Evolutionary conservation across 176 grass and related monocot species (phyloP).

Genomic region (Rhynchospora tenuis): DNA sequence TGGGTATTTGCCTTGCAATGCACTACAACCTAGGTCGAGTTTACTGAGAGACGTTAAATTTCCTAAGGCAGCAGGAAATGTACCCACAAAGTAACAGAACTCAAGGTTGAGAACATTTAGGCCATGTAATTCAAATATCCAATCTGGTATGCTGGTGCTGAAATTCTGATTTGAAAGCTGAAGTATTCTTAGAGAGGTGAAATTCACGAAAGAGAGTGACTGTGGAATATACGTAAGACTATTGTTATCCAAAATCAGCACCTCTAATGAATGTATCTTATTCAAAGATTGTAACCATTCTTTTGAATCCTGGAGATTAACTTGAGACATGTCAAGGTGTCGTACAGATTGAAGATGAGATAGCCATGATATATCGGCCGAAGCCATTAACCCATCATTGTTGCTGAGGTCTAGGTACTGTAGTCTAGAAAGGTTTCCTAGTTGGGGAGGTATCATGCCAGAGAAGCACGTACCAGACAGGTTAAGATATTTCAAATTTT

Average conservation of each 20-base stretch:
- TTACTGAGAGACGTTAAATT: background rate
- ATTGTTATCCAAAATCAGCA: background rate
- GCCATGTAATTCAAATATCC: background rate
- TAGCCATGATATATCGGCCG: background rate
- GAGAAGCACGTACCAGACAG: too few species aligned
- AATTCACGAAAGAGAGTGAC: background rate
- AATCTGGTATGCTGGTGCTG: background rate
- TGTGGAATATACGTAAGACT: background rate
- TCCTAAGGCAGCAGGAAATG: background rate
- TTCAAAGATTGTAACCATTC: background rate
- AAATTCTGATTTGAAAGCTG: background rate
- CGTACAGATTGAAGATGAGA: background rate
- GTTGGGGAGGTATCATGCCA: too few species aligned
- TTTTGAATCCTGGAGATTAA: background rate
- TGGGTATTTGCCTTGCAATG: background rate
- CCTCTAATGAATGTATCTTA: background rate
- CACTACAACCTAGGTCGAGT: background rate
- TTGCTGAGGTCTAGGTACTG: slow-evolving; percentile 19
- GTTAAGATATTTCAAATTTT: too few species aligned
- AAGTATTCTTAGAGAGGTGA: background rate
- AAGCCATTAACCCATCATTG: background rate
- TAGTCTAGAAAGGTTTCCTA: background rate
- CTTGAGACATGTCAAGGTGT: background rate
- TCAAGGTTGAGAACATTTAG: background rate
- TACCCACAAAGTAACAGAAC: background rate